Conservation (phyloP, 805 yeast genomes). For the Wickerhamiella lipophila region DNA sequence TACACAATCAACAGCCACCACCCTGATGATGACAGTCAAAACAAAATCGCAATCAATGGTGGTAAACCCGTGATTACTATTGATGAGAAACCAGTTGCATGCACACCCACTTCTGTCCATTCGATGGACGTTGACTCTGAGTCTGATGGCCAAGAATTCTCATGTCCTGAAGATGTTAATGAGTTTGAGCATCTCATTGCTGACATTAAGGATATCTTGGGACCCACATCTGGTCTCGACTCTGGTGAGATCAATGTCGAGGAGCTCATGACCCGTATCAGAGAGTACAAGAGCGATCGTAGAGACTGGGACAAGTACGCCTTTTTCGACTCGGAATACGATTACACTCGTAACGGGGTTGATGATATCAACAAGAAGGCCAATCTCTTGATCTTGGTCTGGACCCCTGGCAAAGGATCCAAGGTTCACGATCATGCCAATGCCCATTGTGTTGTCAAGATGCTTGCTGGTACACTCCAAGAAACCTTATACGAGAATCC, state of each 20-base stretch:
- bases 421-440: constrained; percentile 64
- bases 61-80: background rate
- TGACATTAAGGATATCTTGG: constrained; percentile 28
- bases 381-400: constrained; percentile 50
- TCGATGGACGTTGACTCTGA: constrained; percentile 5
- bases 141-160: constrained; percentile 7
- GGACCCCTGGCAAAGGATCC: constrained; percentile 56
- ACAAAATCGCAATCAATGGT: background rate
- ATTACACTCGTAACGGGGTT: constrained; percentile 63
- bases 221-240: constrained; percentile 30
- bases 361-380: constrained; percentile 62
- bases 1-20: background rate
- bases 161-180: constrained; percentile 6
- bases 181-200: constrained; percentile 27
- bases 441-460: constrained; percentile 66
- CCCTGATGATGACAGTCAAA: background rate
- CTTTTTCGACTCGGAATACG: constrained; percentile 36
- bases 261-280: constrained; percentile 36
- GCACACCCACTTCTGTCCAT: background rate
- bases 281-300: constrained; percentile 36
- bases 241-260: constrained; percentile 42
- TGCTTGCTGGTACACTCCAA: constrained; percentile 44
- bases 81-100: background rate
- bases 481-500: constrained; percentile 50
- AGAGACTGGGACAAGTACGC: constrained; percentile 51